Conservation (phyloP, 257 asterid species). For the Nyctanthes arbortristis region DNA sequence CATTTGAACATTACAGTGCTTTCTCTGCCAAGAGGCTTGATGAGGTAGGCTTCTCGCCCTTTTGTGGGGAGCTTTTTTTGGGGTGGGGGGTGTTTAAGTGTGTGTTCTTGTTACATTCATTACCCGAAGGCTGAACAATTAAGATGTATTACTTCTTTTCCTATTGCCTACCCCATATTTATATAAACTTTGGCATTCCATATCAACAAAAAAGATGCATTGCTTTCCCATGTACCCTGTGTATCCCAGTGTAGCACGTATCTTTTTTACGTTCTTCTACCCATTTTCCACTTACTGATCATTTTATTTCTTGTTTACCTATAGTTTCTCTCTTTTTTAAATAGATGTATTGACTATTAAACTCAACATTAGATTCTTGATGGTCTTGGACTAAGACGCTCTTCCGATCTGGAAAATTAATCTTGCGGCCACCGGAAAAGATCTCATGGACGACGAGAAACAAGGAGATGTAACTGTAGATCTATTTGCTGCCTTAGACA, state of each 20-base stretch:
- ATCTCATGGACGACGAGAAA: constrained; percentile 99
- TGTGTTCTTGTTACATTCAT: constrained; percentile 17
- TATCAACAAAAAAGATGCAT: constrained; percentile 10
- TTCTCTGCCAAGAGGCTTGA: constrained; percentile 88
- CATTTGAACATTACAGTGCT: constrained; percentile 79
- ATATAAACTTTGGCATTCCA: background rate
- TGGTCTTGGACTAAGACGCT: constrained; percentile 58
- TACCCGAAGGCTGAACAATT: background rate
- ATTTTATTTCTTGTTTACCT: background rate
- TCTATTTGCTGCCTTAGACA: constrained; percentile 85
- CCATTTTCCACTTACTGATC: background rate
- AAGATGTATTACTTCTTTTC: constrained; percentile 12
- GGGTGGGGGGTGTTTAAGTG: no score
- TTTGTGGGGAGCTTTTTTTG: no score
- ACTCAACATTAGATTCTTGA: constrained; percentile 10
- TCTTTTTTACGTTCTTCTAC: background rate
- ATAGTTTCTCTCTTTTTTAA: constrained; percentile 11
- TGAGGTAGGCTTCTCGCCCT: no score
- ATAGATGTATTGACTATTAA: background rate
- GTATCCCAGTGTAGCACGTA: constrained; percentile 2
- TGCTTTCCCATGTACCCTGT: constrained; percentile 8
- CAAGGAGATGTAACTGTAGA: constrained; percentile 96
- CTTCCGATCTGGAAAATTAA: constrained; percentile 93
- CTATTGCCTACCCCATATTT: constrained; percentile 7
- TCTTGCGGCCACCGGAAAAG: constrained; percentile 99